A percentile compares a stretch with the other conserved stretches of the same genome.
These are phyloP conservation scores for Trypanosoma cruzi DNA, from an alignment of 208 protist species.

Conservation along the genomic window DNA sequence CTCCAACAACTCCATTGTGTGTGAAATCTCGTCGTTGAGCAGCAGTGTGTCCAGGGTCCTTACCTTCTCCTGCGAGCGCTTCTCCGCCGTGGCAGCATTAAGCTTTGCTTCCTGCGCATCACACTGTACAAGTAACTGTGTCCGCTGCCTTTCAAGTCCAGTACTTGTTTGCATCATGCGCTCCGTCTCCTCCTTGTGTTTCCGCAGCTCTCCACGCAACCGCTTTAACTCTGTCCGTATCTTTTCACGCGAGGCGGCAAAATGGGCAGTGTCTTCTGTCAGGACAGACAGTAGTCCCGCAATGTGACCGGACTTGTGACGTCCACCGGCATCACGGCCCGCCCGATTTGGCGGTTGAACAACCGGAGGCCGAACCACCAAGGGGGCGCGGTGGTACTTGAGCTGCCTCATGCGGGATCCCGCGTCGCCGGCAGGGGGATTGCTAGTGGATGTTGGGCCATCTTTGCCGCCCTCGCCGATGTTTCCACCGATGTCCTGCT, in stretches of 20 bases:
- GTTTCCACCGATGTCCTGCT: neutral
- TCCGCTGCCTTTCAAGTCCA: slow-evolving; percentile 43
- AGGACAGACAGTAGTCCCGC: slow-evolving; percentile 20
- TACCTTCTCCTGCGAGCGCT: neutral
- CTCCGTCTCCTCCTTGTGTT: slow-evolving; percentile 38
- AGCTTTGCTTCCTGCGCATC: slow-evolving; percentile 25
- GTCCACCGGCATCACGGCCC: neutral
- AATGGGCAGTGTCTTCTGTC: slow-evolving; percentile 28
- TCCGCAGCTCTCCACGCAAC: slow-evolving; percentile 37
- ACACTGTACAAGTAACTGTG: slow-evolving; percentile 37
- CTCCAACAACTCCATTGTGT: slow-evolving; percentile 27
- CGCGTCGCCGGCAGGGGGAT: neutral
- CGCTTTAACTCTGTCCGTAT: slow-evolving; percentile 14
- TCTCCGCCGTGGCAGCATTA: neutral
- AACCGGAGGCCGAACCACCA: slow-evolving; percentile 5
- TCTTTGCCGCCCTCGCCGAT: neutral
- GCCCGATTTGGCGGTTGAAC: slow-evolving; percentile 21
- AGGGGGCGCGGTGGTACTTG: neutral
- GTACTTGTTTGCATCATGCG: slow-evolving; percentile 53
- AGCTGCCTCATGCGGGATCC: neutral
- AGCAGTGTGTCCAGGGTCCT: slow-evolving; percentile 24
- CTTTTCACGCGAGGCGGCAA: slow-evolving; percentile 12
- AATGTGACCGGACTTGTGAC: slow-evolving; percentile 23
- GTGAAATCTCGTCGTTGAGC: slow-evolving; percentile 30
- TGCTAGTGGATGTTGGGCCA: neutral